These are phyloP conservation scores for Stachybotrys chartarum DNA, from an alignment of 2,329 filamentous ascomycete species.

Conservation along the genomic window DNA sequence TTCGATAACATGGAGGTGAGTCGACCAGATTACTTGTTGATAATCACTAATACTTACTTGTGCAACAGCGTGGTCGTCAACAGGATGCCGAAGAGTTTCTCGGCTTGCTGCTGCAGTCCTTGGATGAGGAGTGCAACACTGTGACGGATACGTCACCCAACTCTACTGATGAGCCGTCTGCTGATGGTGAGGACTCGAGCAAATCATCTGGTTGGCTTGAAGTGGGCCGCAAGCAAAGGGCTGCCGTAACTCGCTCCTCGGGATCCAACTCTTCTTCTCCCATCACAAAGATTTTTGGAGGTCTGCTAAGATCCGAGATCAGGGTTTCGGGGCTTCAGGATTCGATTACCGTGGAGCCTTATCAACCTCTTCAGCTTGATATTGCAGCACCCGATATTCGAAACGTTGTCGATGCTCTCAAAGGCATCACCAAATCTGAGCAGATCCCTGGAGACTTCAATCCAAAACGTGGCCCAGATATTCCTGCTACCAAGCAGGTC, in stretches of 20 bases:
- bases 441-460: constrained; percentile 79
- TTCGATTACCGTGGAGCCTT: constrained; percentile 88
- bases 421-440: constrained; percentile 75
- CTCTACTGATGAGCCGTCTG: constrained; percentile 15
- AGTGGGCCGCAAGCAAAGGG: constrained; percentile 85
- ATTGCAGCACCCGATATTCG: constrained; percentile 81
- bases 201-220: constrained; percentile 66
- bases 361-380: constrained; percentile 89
- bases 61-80: constrained; percentile 73
- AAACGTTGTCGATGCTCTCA: constrained; percentile 88
- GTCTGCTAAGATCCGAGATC: constrained; percentile 82
- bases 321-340: constrained; percentile 79
- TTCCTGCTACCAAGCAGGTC: constrained; percentile 83
- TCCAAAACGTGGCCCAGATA: constrained; percentile 67
- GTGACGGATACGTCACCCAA: constrained; percentile 35
- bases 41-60: constrained; percentile 1
- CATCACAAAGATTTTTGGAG: constrained; percentile 90
- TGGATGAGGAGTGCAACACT: constrained; percentile 76
- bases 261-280: constrained; percentile 72
- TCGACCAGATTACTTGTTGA: constrained; percentile 6
- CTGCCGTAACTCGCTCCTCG: constrained; percentile 79
- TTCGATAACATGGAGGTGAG: constrained; percentile 88
- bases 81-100: constrained; percentile 98
- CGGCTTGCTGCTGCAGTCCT: constrained; percentile 82
- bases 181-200: constrained; percentile 17